Evolutionary conservation across 805 yeast genomes (phyloP), one percentile per base, ranked within the genome.

Genomic region (Yamadazyma scolyti): DNA sequence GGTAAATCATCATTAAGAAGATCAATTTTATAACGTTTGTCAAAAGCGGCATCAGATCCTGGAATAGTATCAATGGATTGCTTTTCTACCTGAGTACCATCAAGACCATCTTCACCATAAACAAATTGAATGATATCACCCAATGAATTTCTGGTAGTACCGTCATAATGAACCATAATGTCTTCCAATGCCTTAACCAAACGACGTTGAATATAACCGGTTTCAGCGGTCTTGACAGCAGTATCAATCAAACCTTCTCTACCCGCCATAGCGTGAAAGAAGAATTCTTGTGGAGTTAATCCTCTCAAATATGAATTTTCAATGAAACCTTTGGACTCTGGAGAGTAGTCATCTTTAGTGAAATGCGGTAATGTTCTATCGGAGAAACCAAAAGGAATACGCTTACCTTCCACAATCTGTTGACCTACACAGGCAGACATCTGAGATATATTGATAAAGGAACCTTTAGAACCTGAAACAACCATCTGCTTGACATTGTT

Each of bases 391-490:
- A 85, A 93, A 15, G 96, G 94, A 67, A 93, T 90, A 75, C 99
- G 95, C 61, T 86, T 93, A 77, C 99, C 99, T 68, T 93, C 98
- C 27, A 93, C 98, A 65, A 95, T 93, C 59, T 93, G 99, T 64
- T 93, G 99, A 50, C 98, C 98, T 17, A 93, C 98, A 82, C 98
- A 93, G 8, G 98, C 98, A 23, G 97, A 88, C 98, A 93, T 93
- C 68, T 89, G 97, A 15, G 99, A 95, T 58, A 93, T 93, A 60
- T 93, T 93, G 61, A 93, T 93, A 61, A 90, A 93, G 10, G 98
- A 93, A 72, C 99, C 99, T 65, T 93, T 93, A 19, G 99, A 93
- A 52, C 99, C 99, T 9, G 98, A 93, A 44, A 90, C 82, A 30
- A 93, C 98, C 99, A 93, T 93, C 71, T 93, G 99, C 58, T 93